Base-by-base conservation (phyloP, 495 filamentous ascomycete species). In the Hyaloscypha variabilis region DNA sequence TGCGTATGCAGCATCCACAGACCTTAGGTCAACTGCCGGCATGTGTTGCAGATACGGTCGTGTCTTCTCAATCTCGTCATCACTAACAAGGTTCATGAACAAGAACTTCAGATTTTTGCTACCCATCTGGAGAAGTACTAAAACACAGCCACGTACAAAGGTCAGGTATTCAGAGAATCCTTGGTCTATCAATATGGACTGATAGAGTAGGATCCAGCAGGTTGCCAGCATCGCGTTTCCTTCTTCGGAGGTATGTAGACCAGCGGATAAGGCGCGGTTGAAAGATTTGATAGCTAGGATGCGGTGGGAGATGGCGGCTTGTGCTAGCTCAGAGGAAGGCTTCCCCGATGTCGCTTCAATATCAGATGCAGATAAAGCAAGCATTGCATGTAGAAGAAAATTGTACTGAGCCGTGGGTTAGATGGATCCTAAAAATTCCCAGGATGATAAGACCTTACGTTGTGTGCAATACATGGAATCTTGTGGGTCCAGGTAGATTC, bases 101-200 rank as follows among this genome's bases (percentile, higher is more conserved):
- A 81, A 69, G 67, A 83, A 78, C 51, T 76, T 77, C 17, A 74
- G 59, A 25, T 77, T 77, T 60, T 73, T 73, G 42, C 71, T 58
- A 59, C 72, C 73, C 73, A 86, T 84, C 68, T 81, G 79, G 21
- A 76, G 68, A 6, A 80, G 78, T 17, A 89, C 79, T 24, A 87
- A 75, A 58, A 82, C 74, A 66, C 86, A 82, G 28, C 86, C 86
- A 29, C 85, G 77, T 46, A 85, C 80, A 73, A 88, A 87, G n/a
- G 85, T 84, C 75, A 86, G 81, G 71, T 83, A 89, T 69, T 88
- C 85, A 36, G 77, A 72, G 66, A 88, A 75, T 23, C 87, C 85
- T 73, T 88, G 85, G 31, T 79, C 76, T 60, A 88, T 82, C 62
- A 82, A 75, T 60, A 82, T 80, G 1, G 83, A 82, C 68, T 88